A percentile compares a stretch with the other conserved stretches of the same genome.
Evolutionary conservation across 208 protist species (phyloP).

Genomic region (Trypanosoma boissoni): DNA sequence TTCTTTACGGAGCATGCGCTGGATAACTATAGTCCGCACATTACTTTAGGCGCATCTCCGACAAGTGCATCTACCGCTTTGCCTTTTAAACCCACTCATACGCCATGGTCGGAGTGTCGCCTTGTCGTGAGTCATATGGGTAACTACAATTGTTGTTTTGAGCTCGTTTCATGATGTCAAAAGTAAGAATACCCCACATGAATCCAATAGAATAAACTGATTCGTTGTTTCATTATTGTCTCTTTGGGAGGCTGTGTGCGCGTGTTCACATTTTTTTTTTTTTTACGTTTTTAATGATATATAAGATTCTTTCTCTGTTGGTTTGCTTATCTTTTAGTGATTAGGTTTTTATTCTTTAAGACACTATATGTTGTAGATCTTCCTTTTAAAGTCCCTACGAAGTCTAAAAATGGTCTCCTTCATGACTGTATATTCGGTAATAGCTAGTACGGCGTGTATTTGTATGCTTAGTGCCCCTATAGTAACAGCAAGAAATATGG

Average conservation of each 20-base stretch:
- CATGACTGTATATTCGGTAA: slow-evolving; percentile 3
- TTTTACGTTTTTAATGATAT: slow-evolving; percentile 7
- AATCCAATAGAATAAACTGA: not conserved
- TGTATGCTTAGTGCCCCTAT: slow-evolving; percentile 1
- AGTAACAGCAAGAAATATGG: slow-evolving; percentile 47
- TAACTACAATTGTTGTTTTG: slow-evolving; percentile 76
- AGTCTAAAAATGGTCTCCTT: not conserved
- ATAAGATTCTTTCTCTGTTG: slow-evolving; percentile 4
- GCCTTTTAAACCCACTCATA: slow-evolving; percentile 49
- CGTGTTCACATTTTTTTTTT: slow-evolving; percentile 19
- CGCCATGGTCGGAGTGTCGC: slow-evolving; percentile 62
- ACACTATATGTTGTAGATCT: not conserved
- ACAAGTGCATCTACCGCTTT: slow-evolving; percentile 32
- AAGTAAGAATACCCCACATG: too few species aligned
- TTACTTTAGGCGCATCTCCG: slow-evolving; percentile 67
- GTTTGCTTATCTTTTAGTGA: not conserved
- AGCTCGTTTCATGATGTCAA: slow-evolving; percentile 41
- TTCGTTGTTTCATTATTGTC: slow-evolving; percentile 8
- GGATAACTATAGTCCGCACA: slow-evolving; percentile 65
- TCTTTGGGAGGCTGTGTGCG: not conserved
- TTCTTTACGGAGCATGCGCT: slow-evolving; percentile 35
- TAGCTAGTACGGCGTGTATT: slow-evolving; percentile 5
- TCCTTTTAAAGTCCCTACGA: not conserved
- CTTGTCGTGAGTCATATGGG: slow-evolving; percentile 80
- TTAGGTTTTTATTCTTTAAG: slow-evolving; percentile 3